phyloP scores from a whole-genome alignment of 257 asterid species.

The Ajuga chamaepitys region DNA sequence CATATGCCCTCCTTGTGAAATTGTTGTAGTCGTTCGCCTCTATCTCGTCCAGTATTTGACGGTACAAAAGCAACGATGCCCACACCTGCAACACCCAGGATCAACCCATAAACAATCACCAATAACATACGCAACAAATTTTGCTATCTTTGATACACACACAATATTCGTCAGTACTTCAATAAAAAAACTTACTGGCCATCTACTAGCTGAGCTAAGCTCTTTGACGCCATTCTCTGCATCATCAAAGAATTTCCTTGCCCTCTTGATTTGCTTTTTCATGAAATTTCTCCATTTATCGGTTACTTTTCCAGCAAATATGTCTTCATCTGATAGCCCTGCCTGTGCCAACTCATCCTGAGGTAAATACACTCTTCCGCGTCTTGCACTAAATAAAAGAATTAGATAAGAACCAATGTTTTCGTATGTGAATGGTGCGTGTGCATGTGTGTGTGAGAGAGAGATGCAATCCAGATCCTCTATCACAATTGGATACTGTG shows the following conservation, averaged over 20 bases:
- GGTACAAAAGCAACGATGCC: constrained; percentile 70
- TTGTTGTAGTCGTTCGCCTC: constrained; percentile 96
- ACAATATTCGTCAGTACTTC: too few species aligned
- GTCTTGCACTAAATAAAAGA: constrained; percentile 56
- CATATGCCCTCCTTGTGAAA: constrained; percentile 88
- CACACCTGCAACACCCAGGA: constrained; percentile 53
- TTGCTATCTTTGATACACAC: too few species aligned
- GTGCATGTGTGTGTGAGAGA: too few species aligned
- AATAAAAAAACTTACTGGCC: constrained; percentile 68
- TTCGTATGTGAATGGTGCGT: not conserved
- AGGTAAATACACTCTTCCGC: constrained; percentile 92
- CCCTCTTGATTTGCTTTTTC: constrained; percentile 90
- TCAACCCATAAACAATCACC: too few species aligned
- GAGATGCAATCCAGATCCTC: not conserved
- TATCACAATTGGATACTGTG: not conserved
- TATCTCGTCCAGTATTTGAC: constrained; percentile 85
- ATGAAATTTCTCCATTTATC: constrained; percentile 92
- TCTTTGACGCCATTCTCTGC: constrained; percentile 78
- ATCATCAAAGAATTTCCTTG: constrained; percentile 82
- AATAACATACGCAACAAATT: too few species aligned
- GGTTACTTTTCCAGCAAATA: constrained; percentile 75
- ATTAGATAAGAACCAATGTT: not conserved
- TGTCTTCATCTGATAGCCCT: constrained; percentile 83
- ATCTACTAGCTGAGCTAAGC: constrained; percentile 90
- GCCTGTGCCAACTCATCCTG: constrained; percentile 93